Percentiles rank a stretch among this genome's conserved stretches.
phyloP scores from a whole-genome alignment of 495 filamentous ascomycete species.

The Xylaria intraflava region DNA sequence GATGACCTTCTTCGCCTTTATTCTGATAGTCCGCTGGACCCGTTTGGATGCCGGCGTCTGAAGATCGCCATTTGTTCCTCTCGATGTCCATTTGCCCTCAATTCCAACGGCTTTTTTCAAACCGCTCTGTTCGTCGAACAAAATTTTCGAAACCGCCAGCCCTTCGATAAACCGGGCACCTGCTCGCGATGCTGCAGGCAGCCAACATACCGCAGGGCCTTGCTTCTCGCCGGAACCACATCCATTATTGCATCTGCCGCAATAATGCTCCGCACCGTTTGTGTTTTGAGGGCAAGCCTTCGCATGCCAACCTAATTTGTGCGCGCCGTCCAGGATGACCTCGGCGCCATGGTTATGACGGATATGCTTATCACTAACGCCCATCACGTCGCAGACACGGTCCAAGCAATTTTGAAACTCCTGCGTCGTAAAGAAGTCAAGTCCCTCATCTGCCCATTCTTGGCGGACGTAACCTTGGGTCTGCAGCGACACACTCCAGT shows the following conservation, averaged over 20 bases:
- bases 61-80: slow-evolving; percentile 54
- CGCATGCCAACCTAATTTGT: slow-evolving; percentile 66
- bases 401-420: slow-evolving; percentile 76
- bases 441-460: slow-evolving; percentile 69
- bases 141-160: slow-evolving; percentile 57
- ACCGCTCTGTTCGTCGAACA: slow-evolving; percentile 53
- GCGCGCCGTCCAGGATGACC: slow-evolving; percentile 65
- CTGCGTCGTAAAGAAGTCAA: slow-evolving; percentile 70
- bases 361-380: slow-evolving; percentile 60
- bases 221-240: slow-evolving; percentile 69
- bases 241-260: slow-evolving; percentile 72
- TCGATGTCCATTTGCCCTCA: slow-evolving; percentile 63
- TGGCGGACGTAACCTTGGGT: slow-evolving; percentile 71
- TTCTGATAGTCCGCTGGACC: slow-evolving; percentile 52
- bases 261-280: slow-evolving; percentile 61
- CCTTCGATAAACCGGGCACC: slow-evolving; percentile 80
- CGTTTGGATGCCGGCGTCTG: slow-evolving; percentile 38
- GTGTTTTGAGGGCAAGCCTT: slow-evolving; percentile 75
- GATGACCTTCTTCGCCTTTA: slow-evolving; percentile 79
- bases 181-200: slow-evolving; percentile 67
- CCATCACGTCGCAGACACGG: slow-evolving; percentile 54
- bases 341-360: slow-evolving; percentile 64
- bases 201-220: slow-evolving; percentile 67
- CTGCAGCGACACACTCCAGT: slow-evolving; percentile 82
- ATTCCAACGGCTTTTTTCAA: slow-evolving; percentile 61